These are phyloP conservation scores for Aspergillus calidoustus DNA, from an alignment of 2,329 filamentous ascomycete species.

Conservation along the genomic window DNA sequence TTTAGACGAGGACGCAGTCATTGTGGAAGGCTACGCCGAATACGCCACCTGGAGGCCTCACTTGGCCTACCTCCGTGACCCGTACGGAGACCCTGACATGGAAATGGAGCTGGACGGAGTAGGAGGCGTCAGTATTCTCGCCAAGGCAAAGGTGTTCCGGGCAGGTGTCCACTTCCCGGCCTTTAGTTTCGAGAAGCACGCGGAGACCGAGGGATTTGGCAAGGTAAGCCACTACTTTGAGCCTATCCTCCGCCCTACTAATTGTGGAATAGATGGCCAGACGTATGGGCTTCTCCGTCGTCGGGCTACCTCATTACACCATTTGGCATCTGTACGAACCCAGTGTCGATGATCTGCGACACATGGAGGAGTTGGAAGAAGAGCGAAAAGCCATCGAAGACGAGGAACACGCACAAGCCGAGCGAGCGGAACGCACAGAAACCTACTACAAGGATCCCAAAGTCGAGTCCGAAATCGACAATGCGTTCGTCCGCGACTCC, in stretches of 20 bases:
- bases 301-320: slow-evolving; percentile 94
- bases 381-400: slow-evolving; percentile 79
- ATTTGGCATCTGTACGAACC: slow-evolving; percentile 99
- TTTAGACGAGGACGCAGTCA: slow-evolving; percentile 95
- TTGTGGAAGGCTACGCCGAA: slow-evolving; percentile 97
- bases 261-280: slow-evolving; percentile 78
- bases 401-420: slow-evolving; percentile 75
- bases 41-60: slow-evolving; percentile 98
- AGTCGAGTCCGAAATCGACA: slow-evolving; percentile 88
- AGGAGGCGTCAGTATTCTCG: slow-evolving; percentile 94
- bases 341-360: slow-evolving; percentile 93
- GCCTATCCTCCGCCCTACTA: neutral
- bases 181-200: slow-evolving; percentile 98
- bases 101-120: slow-evolving; percentile 99
- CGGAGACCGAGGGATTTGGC: slow-evolving; percentile 97
- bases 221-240: slow-evolving; percentile 67
- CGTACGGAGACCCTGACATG: slow-evolving; percentile 97
- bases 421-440: slow-evolving; percentile 77
- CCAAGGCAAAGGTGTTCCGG: slow-evolving; percentile 93
- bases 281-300: slow-evolving; percentile 92
- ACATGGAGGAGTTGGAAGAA: slow-evolving; percentile 98
- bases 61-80: slow-evolving; percentile 93
- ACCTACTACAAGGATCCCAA: slow-evolving; percentile 77
- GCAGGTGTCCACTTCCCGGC: slow-evolving; percentile 96
- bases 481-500: slow-evolving; percentile 74